Conservation (phyloP, 768 basidiomycete species). For the Trametes maxima region DNA sequence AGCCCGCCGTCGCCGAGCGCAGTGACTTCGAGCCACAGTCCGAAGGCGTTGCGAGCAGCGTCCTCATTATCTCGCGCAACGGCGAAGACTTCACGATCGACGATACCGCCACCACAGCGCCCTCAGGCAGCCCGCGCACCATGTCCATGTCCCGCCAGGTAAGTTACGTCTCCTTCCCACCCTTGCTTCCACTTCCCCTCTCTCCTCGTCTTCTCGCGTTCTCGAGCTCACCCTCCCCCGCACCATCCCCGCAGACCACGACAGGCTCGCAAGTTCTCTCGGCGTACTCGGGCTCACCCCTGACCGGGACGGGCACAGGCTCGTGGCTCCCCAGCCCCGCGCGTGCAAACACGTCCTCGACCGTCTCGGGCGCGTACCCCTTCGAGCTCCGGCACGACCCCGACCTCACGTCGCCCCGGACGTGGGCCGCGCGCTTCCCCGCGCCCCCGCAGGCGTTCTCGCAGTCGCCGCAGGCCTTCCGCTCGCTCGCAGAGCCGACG, state of each 20-base stretch:
- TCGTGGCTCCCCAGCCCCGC: constrained; percentile 12
- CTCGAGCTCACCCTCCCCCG: not conserved
- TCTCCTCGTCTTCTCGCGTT: not conserved
- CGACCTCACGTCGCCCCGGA: constrained; percentile 12
- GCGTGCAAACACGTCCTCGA: constrained; percentile 22
- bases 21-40: constrained; percentile 1
- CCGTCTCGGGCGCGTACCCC: constrained; percentile 19
- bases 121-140: not conserved
- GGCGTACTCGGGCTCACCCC: constrained; percentile 5
- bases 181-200: not conserved
- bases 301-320: not conserved
- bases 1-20: not conserved
- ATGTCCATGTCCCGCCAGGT: not conserved
- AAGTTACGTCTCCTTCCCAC: not conserved
- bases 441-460: constrained; percentile 10
- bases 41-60: not conserved
- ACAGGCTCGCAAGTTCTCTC: not conserved
- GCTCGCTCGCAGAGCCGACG: not conserved
- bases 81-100: constrained; percentile 17
- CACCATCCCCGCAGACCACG: not conserved
- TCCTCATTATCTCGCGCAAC: constrained; percentile 17
- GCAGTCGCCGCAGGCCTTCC: not conserved
- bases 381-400: constrained; percentile 21
- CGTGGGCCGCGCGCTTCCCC: constrained; percentile 17
- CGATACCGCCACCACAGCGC: constrained; percentile 8